Conservation (phyloP, 192 early-diverging fungal species). For the Spizellomyces punctatus region DNA sequence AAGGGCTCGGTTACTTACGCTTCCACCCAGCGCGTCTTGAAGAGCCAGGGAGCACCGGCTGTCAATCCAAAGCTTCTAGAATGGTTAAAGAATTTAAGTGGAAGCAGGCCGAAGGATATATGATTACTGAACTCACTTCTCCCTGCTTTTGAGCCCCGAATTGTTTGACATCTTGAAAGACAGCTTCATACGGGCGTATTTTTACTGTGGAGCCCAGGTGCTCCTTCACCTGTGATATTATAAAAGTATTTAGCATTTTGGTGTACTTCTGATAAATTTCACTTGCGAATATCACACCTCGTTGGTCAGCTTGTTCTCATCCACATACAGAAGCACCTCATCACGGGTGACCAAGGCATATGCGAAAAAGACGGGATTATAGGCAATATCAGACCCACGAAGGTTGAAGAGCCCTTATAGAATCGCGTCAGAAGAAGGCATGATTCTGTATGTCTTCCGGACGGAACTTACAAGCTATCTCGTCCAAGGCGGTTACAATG, state of each 20-base stretch:
- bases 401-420: conserved; percentile 88
- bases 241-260: too few species aligned
- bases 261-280: too few species aligned
- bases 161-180: conserved; percentile 73
- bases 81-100: too few species aligned
- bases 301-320: conserved; percentile 68
- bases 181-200: conserved; percentile 70
- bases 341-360: conserved; percentile 81
- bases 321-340: conserved; percentile 74
- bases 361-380: conserved; percentile 96
- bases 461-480: conserved; percentile 73
- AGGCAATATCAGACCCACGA: conserved; percentile 92
- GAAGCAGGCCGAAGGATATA: too few species aligned
- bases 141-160: conserved; percentile 5
- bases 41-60: conserved; percentile 73
- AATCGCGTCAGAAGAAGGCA: not conserved
- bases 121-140: not conserved
- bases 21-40: conserved; percentile 69
- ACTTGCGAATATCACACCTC: conserved; percentile 40
- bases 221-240: conserved; percentile 26
- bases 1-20: not conserved
- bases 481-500: conserved; percentile 88
- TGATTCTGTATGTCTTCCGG: not conserved
- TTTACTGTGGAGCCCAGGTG: conserved; percentile 65
- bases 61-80: conserved; percentile 65